phyloP scores from a whole-genome alignment of 1,284 basidiomycete species.

The Fomes fomentarius region DNA sequence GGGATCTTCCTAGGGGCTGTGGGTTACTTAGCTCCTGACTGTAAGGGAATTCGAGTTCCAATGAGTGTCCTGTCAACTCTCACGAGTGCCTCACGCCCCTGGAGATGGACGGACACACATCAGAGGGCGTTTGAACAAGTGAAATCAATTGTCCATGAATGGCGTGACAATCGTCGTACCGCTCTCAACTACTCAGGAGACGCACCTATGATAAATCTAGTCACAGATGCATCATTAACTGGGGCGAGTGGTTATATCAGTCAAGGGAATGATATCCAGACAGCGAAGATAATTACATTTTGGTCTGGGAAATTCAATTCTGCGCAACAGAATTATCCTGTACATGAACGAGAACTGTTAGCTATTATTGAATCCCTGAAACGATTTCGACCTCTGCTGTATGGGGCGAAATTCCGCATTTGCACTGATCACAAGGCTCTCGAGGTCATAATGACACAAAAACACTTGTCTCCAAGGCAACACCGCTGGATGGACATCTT shows the following conservation, averaged over 20 bases:
- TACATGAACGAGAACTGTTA: slow-evolving; percentile 32
- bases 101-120: slow-evolving; percentile 14
- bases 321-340: slow-evolving; percentile 31
- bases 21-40: slow-evolving; percentile 34
- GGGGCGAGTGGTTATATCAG: slow-evolving; percentile 27
- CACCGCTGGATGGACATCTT: slow-evolving; percentile 42
- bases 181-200: neutral
- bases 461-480: slow-evolving; percentile 38
- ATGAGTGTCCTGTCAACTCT: neutral
- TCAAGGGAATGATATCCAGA: no score
- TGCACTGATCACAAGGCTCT: slow-evolving; percentile 45
- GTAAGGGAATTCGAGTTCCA: no score
- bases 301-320: slow-evolving; percentile 19
- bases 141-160: slow-evolving; percentile 31
- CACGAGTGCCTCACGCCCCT: neutral
- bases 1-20: slow-evolving; percentile 41
- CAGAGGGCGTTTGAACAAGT: slow-evolving; percentile 42
- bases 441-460: slow-evolving; percentile 39
- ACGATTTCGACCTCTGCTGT: slow-evolving; percentile 38
- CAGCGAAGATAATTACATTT: slow-evolving; percentile 12
- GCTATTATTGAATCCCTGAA: slow-evolving; percentile 24
- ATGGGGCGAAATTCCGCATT: slow-evolving; percentile 37
- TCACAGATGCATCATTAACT: slow-evolving; percentile 31
- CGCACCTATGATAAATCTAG: slow-evolving; percentile 29
- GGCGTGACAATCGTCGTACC: neutral